Conservation (phyloP, 1,284 basidiomycete genomes). For the Mycena sp. region DNA sequence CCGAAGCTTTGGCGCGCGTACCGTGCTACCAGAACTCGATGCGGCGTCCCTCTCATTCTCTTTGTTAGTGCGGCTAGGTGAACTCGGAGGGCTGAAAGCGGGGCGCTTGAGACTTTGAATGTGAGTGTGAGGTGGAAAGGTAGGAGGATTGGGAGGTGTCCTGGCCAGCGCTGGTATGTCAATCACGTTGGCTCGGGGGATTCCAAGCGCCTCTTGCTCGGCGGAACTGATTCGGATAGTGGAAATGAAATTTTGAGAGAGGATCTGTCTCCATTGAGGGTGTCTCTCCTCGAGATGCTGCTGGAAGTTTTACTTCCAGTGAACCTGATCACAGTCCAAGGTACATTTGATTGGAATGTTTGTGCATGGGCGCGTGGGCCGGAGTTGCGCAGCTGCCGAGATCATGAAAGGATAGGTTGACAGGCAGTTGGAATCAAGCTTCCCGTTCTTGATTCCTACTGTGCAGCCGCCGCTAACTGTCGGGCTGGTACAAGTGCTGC, state of each 20-base stretch:
- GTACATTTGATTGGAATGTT: slow-evolving; percentile 13
- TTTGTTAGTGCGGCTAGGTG: background rate
- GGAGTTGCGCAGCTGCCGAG: background rate
- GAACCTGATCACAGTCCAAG: background rate
- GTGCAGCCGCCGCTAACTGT: background rate
- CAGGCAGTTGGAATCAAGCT: slow-evolving; percentile 8
- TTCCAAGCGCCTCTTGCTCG: no score
- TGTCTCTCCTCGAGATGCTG: no score
- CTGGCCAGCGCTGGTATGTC: no score
- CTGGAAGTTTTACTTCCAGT: no score
- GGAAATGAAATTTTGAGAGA: slow-evolving; percentile 18
- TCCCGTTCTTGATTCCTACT: slow-evolving; percentile 7
- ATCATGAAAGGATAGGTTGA: background rate
- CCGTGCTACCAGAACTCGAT: background rate
- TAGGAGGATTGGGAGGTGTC: no score
- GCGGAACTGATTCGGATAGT: no score
- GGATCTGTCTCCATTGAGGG: no score
- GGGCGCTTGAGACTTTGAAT: no score
- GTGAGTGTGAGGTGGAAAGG: no score
- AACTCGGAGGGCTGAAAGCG: background rate
- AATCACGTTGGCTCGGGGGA: no score
- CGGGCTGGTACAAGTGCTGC: background rate
- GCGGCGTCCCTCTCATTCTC: background rate
- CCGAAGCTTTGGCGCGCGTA: background rate
- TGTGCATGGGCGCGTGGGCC: slow-evolving; percentile 1